Conservation (phyloP, 2,329 filamentous ascomycete species). For the Penicillium sumatraense region DNA sequence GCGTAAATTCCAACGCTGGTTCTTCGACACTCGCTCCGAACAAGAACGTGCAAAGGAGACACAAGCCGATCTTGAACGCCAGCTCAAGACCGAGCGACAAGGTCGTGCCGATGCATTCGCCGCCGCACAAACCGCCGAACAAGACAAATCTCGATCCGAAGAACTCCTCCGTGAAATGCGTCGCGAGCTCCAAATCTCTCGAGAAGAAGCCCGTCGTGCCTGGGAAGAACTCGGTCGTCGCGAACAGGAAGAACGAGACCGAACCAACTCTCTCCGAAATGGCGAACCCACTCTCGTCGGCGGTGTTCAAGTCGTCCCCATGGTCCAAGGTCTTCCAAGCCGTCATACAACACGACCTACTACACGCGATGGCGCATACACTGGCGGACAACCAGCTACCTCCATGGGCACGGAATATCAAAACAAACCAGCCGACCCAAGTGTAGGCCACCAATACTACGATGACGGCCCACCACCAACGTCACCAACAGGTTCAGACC, state of each 20-base stretch:
- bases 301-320: constrained; percentile 93
- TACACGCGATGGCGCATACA: constrained; percentile 51
- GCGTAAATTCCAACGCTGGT: constrained; percentile 98
- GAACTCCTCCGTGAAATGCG: constrained; percentile 87
- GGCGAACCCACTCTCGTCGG: constrained; percentile 88
- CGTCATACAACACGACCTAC: constrained; percentile 56
- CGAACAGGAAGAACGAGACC: constrained; percentile 90
- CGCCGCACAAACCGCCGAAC: constrained; percentile 68
- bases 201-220: constrained; percentile 90
- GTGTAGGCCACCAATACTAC: constrained; percentile 55
- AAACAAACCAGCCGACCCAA: constrained; percentile 29
- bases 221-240: constrained; percentile 96
- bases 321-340: constrained; percentile 72
- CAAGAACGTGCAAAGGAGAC: constrained; percentile 84
- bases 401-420: constrained; percentile 35
- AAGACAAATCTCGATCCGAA: constrained; percentile 71
- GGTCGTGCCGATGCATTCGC: constrained; percentile 70
- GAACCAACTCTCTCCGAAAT: constrained; percentile 80
- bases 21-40: constrained; percentile 90
- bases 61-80: constrained; percentile 76
- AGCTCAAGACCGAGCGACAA: constrained; percentile 74
- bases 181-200: constrained; percentile 90
- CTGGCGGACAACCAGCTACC: constrained; percentile 38
- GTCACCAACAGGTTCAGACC: constrained; percentile 65
- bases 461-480: constrained; percentile 49